Evolutionary conservation across 345 rosid species (phyloP).

Genomic region (Euphorbia tirucalli): DNA sequence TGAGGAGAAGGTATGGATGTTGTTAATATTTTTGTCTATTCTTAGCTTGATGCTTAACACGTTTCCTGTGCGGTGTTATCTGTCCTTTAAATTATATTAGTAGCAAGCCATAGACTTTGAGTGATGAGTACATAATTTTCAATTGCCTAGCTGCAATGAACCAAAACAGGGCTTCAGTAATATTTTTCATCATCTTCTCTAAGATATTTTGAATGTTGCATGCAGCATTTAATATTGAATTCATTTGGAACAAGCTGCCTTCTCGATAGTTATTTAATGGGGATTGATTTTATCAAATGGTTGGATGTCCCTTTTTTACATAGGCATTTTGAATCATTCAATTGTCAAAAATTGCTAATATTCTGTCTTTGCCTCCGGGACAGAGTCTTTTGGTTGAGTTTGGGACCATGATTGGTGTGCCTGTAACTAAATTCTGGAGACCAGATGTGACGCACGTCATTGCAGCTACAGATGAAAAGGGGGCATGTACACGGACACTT

Average conservation of each 20-base stretch:
- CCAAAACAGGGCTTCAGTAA: too few species aligned
- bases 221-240: not conserved
- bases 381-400: constrained; percentile 61
- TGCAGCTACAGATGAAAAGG: constrained; percentile 60
- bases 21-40: not conserved
- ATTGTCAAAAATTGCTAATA: constrained; percentile 5
- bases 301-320: too few species aligned
- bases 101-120: too few species aligned
- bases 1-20: constrained; percentile 55
- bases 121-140: too few species aligned
- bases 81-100: too few species aligned
- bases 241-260: too few species aligned
- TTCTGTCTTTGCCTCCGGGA: constrained; percentile 2
- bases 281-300: too few species aligned
- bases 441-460: constrained; percentile 83
- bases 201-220: not conserved
- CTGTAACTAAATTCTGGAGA: constrained; percentile 66
- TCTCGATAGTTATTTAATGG: too few species aligned
- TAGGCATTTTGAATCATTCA: too few species aligned
- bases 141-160: too few species aligned
- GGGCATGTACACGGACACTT: constrained; percentile 77
- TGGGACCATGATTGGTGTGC: constrained; percentile 49
- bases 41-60: not conserved
- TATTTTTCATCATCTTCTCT: too few species aligned
- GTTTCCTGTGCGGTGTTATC: not conserved